Base-by-base conservation (phyloP, 2,329 filamentous ascomycete genomes). In the Colletotrichum orchidophilum region DNA sequence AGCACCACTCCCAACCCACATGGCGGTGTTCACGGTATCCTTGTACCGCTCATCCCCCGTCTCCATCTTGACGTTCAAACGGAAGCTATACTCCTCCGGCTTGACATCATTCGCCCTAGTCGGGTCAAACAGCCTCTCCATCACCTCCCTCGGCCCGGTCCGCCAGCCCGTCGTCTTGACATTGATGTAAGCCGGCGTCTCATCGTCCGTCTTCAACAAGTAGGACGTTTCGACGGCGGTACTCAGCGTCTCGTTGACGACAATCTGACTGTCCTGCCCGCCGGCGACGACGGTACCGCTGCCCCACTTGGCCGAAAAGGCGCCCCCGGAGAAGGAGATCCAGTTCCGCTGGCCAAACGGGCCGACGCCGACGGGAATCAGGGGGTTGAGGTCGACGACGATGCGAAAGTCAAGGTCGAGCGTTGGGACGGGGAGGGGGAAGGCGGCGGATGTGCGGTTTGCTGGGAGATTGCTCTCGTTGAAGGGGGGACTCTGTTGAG, bases 381-480 rank as follows among this genome's bases (percentile, higher is more conserved):
- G 78, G 21, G 83, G 82, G 71, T 84, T 83, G 31, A 87, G 78
- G 21, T 78, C 79, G 15, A 87, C 85, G 50, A 83, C 83, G 76
- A 88, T 83, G 66, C 85, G 84, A 73, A 87, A 87, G 75, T 87
- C 85, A 55, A 87, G 85, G 61, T 81, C 81, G 60, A 87, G 80
- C 46, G 79, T 81, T 5, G 85, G 85, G 75, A 82, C 81, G 15
- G 86, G 85, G 61, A 87, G 81, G 4, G 79, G 79, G 39, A 86
- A 73, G 50, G 78, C 76, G 21, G 85, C 82, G 72, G 82, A 81
- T n/a, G 83, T 82, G 46, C 83, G 39, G 86, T 86, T 73, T 42
- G 57, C 9, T 5, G 70, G 66, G 55, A 72, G 70, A 58, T 39
- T 49, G 21, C 58, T 60, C 46, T 71, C 58, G 33, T 46, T 33